Percentiles rank a stretch among this genome's conserved stretches.
Conservation (phyloP, 441 rosid genomes). For the Pelargonium fulgidum region DNA sequence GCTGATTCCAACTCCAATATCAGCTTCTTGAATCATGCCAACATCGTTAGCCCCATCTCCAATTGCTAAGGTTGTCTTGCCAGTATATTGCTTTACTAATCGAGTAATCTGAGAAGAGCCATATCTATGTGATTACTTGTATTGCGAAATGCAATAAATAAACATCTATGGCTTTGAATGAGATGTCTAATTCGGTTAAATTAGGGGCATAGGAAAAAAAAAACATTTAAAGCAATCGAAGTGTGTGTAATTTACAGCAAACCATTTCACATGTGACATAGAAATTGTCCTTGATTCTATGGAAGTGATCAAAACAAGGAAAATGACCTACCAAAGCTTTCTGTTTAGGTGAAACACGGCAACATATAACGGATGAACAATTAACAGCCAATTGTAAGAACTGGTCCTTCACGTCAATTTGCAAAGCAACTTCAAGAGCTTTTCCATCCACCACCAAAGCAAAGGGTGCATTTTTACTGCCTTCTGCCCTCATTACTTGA, state of each 20-base stretch:
- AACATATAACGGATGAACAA: slow-evolving; percentile 95
- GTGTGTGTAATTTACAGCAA: too few relatives aligned
- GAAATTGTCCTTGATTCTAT: too few relatives aligned
- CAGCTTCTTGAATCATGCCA: slow-evolving; percentile 98
- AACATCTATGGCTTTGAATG: background rate
- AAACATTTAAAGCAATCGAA: too few relatives aligned
- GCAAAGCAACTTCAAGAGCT: slow-evolving; percentile 72
- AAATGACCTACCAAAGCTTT: slow-evolving; percentile 60
- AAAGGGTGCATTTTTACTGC: slow-evolving; percentile 44
- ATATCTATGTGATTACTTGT: background rate
- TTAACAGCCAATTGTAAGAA: slow-evolving; percentile 79
- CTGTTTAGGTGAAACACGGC: slow-evolving; percentile 97
- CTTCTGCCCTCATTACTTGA: slow-evolving; percentile 39
- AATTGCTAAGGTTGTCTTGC: slow-evolving; percentile 66
- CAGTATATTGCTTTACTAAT: slow-evolving; percentile 59
- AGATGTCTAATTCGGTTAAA: too few relatives aligned
- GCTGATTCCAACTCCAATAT: slow-evolving; percentile 85
- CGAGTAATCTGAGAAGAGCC: slow-evolving; percentile 28
- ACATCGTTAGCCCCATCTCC: slow-evolving; percentile 97
- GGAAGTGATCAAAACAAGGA: too few relatives aligned
- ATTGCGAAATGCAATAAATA: background rate
- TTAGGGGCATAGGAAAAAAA: too few relatives aligned
- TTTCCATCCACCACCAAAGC: slow-evolving; percentile 90
- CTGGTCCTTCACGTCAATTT: slow-evolving; percentile 53
- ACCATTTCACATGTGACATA: too few relatives aligned